These are phyloP conservation scores for Moniliella sp. DNA, from an alignment of 1,284 basidiomycete genomes.

Conservation along the genomic window DNA sequence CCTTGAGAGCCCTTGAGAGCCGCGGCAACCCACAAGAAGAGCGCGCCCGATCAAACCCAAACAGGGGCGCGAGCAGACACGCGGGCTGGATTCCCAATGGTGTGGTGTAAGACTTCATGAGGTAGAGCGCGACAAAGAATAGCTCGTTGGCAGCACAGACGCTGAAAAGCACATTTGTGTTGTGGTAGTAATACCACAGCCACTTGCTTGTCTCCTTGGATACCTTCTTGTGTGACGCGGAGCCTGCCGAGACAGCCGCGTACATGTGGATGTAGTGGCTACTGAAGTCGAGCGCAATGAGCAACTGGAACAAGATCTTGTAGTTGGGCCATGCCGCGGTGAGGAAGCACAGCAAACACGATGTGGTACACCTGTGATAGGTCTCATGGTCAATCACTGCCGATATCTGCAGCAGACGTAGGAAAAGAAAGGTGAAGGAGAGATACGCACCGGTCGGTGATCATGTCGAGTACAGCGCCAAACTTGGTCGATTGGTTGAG, in stretches of 20 bases:
- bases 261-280: constrained; percentile 99
- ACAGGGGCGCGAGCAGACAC: constrained; percentile 4
- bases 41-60: no score
- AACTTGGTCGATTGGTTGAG: constrained; percentile 77
- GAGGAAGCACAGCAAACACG: constrained; percentile 80
- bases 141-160: constrained; percentile 93
- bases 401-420: neutral
- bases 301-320: constrained; percentile 69
- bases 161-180: constrained; percentile 61
- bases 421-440: neutral
- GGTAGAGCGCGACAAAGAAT: constrained; percentile 85
- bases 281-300: constrained; percentile 89
- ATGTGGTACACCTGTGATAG: constrained; percentile 64
- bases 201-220: constrained; percentile 76
- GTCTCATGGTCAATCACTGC: neutral
- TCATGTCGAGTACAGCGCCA: constrained; percentile 96
- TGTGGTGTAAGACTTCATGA: constrained; percentile 56
- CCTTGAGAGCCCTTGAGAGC: constrained; percentile 3
- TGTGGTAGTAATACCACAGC: constrained; percentile 77
- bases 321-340: constrained; percentile 63
- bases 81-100: constrained; percentile 14
- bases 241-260: constrained; percentile 65
- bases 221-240: constrained; percentile 73
- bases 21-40: constrained; percentile 9
- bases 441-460: constrained; percentile 67